Conservation (phyloP, 2,329 filamentous ascomycete genomes). For the Teratosphaeria viscida region DNA sequence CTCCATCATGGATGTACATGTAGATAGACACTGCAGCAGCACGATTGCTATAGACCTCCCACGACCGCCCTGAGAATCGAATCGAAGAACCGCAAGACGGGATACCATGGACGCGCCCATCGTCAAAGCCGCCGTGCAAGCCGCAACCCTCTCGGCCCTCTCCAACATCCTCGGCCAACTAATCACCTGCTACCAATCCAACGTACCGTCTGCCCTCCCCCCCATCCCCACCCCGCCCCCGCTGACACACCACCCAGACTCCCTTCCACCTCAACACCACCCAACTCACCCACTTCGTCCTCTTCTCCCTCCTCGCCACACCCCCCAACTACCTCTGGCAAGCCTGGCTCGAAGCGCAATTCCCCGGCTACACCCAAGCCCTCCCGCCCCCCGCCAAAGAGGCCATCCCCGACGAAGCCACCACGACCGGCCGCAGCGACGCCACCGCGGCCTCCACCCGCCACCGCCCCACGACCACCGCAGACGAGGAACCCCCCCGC, state of each 20-base stretch:
- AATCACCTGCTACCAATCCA: slow-evolving; percentile 51
- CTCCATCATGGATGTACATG: no score
- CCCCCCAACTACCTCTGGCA: slow-evolving; percentile 87
- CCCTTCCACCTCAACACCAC: slow-evolving; percentile 47
- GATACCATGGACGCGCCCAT: slow-evolving; percentile 41
- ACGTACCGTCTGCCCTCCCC: slow-evolving; percentile 32
- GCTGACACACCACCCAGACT: slow-evolving; percentile 2
- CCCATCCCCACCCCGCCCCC: background rate
- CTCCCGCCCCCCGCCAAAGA: slow-evolving; percentile 20
- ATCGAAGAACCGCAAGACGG: no score
- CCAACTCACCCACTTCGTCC: slow-evolving; percentile 64
- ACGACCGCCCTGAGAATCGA: background rate
- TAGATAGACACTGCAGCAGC: background rate
- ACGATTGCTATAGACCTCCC: background rate
- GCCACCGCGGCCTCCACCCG: background rate
- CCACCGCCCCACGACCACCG: slow-evolving; percentile 9
- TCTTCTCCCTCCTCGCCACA: slow-evolving; percentile 62
- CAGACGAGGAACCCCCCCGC: slow-evolving; percentile 7
- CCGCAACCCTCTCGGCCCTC: slow-evolving; percentile 51
- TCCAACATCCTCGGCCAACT: slow-evolving; percentile 67
- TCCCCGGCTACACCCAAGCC: slow-evolving; percentile 51
- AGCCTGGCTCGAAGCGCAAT: slow-evolving; percentile 61
- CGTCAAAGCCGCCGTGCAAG: slow-evolving; percentile 52
- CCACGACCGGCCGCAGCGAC: slow-evolving; percentile 10
- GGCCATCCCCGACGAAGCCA: slow-evolving; percentile 19